phyloP scores from a whole-genome alignment of 331 rosid species.

The Quercus phellos region DNA sequence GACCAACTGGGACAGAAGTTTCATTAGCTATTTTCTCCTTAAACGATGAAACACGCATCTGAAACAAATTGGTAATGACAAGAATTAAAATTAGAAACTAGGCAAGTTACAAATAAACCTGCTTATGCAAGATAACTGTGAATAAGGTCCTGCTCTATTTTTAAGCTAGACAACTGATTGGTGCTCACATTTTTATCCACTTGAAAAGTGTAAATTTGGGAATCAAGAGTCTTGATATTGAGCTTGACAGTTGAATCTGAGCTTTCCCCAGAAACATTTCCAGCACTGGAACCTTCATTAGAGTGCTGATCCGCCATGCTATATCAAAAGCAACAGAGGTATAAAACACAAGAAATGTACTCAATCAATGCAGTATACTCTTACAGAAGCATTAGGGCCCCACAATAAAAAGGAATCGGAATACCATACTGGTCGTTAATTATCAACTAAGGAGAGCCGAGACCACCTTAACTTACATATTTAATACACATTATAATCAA shows the following conservation, averaged over 20 bases:
- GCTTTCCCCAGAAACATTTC: conserved; percentile 38
- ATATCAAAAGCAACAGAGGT: conserved; percentile 14
- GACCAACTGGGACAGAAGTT: conserved; percentile 72
- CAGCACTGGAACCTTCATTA: conserved; percentile 55
- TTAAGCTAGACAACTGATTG: not conserved
- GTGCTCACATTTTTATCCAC: conserved; percentile 67
- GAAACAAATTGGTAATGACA: conserved; percentile 23
- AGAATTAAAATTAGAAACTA: not conserved
- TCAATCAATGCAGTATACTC: conserved; percentile 4
- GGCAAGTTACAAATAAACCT: not conserved
- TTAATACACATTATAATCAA: not conserved
- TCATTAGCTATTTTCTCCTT: conserved; percentile 85
- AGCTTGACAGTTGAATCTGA: conserved; percentile 70
- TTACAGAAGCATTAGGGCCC: not conserved
- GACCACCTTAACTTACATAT: not conserved
- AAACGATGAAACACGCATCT: conserved; percentile 71
- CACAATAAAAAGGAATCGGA: not conserved
- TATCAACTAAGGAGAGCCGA: not conserved
- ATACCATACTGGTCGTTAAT: not conserved
- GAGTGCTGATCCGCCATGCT: conserved; percentile 70
- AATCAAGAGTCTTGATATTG: conserved; percentile 88
- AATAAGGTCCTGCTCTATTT: not conserved
- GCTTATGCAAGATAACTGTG: not conserved
- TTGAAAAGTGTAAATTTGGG: conserved; percentile 64
- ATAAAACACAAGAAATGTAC: conserved; percentile 8